Conservation (phyloP, 352 stramenopile genomes). For the Globisporangium recalcitrans region DNA sequence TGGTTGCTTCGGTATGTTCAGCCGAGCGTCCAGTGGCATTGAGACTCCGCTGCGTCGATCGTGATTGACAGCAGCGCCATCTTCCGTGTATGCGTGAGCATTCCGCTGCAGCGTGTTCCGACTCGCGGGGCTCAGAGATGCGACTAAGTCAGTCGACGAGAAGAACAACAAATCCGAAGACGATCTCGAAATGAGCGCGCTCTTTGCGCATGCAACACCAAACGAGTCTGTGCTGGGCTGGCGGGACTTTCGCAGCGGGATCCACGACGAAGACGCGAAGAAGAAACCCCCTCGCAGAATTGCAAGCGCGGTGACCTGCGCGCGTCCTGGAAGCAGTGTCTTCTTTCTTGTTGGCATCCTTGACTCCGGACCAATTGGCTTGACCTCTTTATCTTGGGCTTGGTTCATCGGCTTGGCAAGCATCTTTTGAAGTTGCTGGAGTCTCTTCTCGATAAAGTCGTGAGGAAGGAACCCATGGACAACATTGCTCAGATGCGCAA, state of each 20-base stretch:
- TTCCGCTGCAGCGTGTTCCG: slow-evolving; percentile 36
- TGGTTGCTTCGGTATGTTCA: background rate
- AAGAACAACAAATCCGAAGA: slow-evolving; percentile 54
- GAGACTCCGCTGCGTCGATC: background rate
- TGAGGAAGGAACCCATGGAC: slow-evolving; percentile 53
- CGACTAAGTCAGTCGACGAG: slow-evolving; percentile 29
- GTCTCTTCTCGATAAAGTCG: slow-evolving; percentile 28
- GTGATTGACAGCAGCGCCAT: background rate
- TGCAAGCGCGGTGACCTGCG: slow-evolving; percentile 16
- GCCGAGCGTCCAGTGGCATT: background rate
- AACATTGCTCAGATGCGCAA: slow-evolving; percentile 34
- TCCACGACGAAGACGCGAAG: slow-evolving; percentile 48
- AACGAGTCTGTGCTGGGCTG: slow-evolving; percentile 8
- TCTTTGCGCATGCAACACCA: slow-evolving; percentile 43
- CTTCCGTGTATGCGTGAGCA: slow-evolving; percentile 16
- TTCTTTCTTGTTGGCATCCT: background rate
- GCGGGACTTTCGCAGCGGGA: slow-evolving; percentile 31
- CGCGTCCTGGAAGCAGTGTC: background rate
- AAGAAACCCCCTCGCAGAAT: slow-evolving; percentile 44
- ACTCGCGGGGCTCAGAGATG: slow-evolving; percentile 30
- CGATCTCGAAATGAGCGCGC: slow-evolving; percentile 29
- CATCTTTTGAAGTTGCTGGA: slow-evolving; percentile 10
- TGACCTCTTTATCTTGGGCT: background rate
- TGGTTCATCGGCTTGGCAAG: background rate
- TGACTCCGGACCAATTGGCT: background rate